Evolutionary conservation across 2,329 filamentous ascomycete species (phyloP).

Genomic region (Paecilomyces formosus): DNA sequence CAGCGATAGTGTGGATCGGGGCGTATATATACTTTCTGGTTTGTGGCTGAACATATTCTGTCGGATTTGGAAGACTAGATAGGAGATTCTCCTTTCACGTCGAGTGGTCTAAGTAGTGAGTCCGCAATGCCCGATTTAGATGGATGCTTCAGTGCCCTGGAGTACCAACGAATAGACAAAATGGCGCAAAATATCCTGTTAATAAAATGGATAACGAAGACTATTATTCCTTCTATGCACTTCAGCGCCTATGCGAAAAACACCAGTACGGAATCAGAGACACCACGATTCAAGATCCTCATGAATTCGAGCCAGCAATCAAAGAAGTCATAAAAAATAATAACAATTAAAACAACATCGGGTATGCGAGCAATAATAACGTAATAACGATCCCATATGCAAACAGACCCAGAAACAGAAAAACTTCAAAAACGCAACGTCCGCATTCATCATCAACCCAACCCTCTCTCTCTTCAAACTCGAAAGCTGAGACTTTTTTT

Average conservation of each 20-base stretch:
- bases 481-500: too few relatives aligned
- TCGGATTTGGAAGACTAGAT: too few relatives aligned
- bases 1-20: too few relatives aligned
- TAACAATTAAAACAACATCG: neutral
- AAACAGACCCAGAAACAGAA: neutral
- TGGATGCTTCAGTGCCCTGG: too few relatives aligned
- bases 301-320: neutral
- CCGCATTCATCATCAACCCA: neutral
- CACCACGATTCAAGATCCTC: neutral
- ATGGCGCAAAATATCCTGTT: neutral
- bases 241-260: neutral
- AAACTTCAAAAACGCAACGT: neutral
- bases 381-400: neutral
- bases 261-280: neutral
- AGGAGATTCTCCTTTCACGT: too few relatives aligned
- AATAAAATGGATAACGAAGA: neutral
- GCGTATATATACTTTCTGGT: too few relatives aligned
- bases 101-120: too few relatives aligned
- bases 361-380: neutral
- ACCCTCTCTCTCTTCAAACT: neutral
- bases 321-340: neutral
- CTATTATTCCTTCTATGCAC: neutral
- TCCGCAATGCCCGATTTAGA: fast-evolving
- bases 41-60: too few relatives aligned
- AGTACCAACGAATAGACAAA: neutral